These are phyloP conservation scores for Colletotrichum sp. DNA, from an alignment of 2,329 filamentous ascomycete species.

Conservation along the genomic window DNA sequence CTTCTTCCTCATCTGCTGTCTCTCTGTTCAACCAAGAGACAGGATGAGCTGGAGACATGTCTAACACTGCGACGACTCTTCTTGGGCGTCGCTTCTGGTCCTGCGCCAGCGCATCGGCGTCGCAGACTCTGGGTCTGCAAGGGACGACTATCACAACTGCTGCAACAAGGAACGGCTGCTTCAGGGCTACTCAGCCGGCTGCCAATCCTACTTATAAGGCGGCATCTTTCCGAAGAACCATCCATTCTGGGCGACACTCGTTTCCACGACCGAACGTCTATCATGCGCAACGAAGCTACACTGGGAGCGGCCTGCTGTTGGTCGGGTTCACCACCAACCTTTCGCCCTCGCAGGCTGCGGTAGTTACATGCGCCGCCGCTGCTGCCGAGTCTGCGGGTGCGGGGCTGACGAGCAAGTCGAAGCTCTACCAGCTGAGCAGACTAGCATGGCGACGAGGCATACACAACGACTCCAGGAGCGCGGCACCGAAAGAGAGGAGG, in stretches of 20 bases:
- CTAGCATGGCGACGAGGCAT: conserved; percentile 40
- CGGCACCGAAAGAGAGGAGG: conserved; percentile 29
- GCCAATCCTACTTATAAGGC: neutral
- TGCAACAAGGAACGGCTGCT: neutral
- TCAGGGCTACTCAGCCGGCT: neutral
- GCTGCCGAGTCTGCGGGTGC: conserved; percentile 40
- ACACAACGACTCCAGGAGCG: conserved; percentile 31
- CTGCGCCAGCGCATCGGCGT: conserved; percentile 25
- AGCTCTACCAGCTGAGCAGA: conserved; percentile 38
- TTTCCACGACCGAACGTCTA: conserved; percentile 23
- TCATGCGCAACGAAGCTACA: conserved; percentile 55
- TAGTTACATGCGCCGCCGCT: conserved; percentile 39
- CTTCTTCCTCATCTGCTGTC: neutral
- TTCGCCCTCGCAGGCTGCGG: conserved; percentile 41
- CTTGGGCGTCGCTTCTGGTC: conserved; percentile 38
- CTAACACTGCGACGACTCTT: conserved; percentile 36
- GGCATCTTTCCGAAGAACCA: neutral
- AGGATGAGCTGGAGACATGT: conserved; percentile 46
- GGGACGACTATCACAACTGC: neutral
- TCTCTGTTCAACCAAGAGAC: conserved; percentile 19
- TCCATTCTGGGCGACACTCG: conserved; percentile 8
- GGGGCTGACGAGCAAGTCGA: conserved; percentile 31
- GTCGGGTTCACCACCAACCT: conserved; percentile 47
- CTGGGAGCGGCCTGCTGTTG: conserved; percentile 60
- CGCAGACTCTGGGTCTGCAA: conserved; percentile 17